Conservation (phyloP, 345 rosid genomes). For the Arabidopsis suecica region DNA sequence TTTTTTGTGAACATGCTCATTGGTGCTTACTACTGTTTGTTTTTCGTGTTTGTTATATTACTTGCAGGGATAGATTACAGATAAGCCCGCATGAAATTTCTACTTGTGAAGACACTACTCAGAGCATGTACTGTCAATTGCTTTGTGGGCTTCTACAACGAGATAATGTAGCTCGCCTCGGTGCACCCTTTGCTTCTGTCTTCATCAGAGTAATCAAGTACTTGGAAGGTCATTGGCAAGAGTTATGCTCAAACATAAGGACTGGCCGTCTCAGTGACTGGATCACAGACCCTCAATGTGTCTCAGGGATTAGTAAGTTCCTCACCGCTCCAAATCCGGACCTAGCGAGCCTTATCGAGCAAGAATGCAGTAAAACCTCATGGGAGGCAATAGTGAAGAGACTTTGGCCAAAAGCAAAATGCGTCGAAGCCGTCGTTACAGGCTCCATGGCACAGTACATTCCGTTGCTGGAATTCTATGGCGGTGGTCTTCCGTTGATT, state of each 20-base stretch:
- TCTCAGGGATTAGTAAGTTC: constrained; percentile 48
- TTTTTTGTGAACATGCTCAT: neutral
- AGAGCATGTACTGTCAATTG: constrained; percentile 86
- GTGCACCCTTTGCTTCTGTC: constrained; percentile 84
- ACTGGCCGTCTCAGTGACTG: constrained; percentile 69
- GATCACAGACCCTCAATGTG: constrained; percentile 69
- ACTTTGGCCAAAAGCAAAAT: constrained; percentile 81
- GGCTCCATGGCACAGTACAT: constrained; percentile 92
- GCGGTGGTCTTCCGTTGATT: constrained; percentile 78
- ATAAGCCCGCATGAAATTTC: constrained; percentile 81
- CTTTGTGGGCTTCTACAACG: constrained; percentile 81
- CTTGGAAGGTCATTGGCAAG: constrained; percentile 76
- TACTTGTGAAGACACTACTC: constrained; percentile 75
- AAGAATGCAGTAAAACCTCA: constrained; percentile 56
- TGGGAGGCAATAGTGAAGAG: constrained; percentile 86
- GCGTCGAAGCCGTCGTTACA: constrained; percentile 76
- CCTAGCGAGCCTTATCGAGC: constrained; percentile 59
- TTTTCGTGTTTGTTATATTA: constrained; percentile 5
- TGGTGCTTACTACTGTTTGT: neutral
- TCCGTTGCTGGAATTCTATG: constrained; percentile 70
- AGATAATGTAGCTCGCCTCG: constrained; percentile 68
- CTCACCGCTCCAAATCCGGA: constrained; percentile 53
- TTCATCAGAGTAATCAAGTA: constrained; percentile 78
- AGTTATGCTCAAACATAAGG: constrained; percentile 72
- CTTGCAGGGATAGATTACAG: constrained; percentile 36